Percentiles rank a stretch among this genome's conserved stretches.
phyloP scores from a whole-genome alignment of 306 rosid species.

The Dryas alaskensis region DNA sequence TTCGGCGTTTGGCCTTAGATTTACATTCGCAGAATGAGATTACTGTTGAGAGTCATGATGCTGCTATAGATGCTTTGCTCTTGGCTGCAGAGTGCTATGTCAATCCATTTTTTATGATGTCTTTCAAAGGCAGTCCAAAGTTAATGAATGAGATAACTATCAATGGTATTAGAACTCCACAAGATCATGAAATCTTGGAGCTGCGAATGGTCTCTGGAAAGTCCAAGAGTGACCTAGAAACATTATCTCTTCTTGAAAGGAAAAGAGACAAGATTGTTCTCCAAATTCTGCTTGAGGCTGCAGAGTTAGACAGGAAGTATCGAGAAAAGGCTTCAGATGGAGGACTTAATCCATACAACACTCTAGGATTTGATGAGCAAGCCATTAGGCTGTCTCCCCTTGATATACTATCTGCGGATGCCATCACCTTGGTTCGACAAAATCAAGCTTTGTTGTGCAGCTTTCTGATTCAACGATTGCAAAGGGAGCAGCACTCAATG shows the following conservation, averaged over 20 bases:
- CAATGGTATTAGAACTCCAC: constrained; percentile 33
- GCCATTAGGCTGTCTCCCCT: constrained; percentile 52
- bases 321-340: constrained; percentile 44
- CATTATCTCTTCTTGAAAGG: constrained; percentile 62
- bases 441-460: constrained; percentile 79
- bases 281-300: constrained; percentile 78
- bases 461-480: constrained; percentile 64
- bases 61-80: constrained; percentile 87
- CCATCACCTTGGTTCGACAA: constrained; percentile 84
- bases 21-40: constrained; percentile 67
- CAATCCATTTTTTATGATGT: constrained; percentile 78
- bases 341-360: constrained; percentile 37
- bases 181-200: constrained; percentile 37
- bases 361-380: constrained; percentile 60
- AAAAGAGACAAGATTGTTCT: constrained; percentile 79
- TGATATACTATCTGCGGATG: constrained; percentile 70
- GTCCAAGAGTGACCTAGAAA: constrained; percentile 50
- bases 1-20: constrained; percentile 75
- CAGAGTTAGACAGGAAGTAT: constrained; percentile 76
- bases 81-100: constrained; percentile 94
- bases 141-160: constrained; percentile 36
- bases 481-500: constrained; percentile 60
- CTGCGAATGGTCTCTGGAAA: constrained; percentile 43
- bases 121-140: constrained; percentile 49
- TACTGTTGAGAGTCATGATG: constrained; percentile 80